These are phyloP conservation scores for Trichomonas gallinae DNA, from an alignment of 208 protist species.

Conservation along the genomic window DNA sequence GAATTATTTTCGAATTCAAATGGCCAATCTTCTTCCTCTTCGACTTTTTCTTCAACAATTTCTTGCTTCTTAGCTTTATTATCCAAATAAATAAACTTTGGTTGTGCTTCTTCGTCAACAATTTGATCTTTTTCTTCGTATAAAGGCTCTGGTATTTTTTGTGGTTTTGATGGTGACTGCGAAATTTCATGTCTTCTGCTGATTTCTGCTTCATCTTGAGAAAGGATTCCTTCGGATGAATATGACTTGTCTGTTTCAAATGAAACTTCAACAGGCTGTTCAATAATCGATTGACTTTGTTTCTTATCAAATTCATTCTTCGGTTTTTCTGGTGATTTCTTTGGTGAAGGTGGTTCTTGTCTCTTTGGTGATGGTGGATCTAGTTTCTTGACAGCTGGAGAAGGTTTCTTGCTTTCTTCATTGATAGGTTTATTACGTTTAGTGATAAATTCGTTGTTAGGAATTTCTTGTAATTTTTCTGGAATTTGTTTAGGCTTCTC, in stretches of 20 bases:
- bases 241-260: background rate
- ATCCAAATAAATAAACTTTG: background rate
- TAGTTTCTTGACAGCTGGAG: background rate
- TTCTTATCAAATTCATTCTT: background rate
- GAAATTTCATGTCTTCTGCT: background rate
- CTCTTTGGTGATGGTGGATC: background rate
- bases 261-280: background rate
- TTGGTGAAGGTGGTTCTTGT: background rate
- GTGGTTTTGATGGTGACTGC: background rate
- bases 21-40: background rate
- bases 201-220: background rate
- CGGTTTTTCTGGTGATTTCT: background rate
- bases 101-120: background rate
- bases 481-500: no score
- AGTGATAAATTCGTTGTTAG: no score
- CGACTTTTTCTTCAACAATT: background rate
- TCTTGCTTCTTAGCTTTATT: background rate
- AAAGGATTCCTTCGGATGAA: background rate
- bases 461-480: no score
- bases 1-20: background rate
- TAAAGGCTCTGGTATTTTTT: background rate
- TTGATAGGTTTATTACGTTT: no score
- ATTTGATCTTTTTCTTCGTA: background rate
- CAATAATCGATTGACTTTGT: background rate
- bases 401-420: background rate